A percentile compares a stretch with the other conserved stretches of the same genome.
These are phyloP conservation scores for Pseudogymnoascus sp. DNA, from an alignment of 2,329 filamentous ascomycete species.

Conservation along the genomic window DNA sequence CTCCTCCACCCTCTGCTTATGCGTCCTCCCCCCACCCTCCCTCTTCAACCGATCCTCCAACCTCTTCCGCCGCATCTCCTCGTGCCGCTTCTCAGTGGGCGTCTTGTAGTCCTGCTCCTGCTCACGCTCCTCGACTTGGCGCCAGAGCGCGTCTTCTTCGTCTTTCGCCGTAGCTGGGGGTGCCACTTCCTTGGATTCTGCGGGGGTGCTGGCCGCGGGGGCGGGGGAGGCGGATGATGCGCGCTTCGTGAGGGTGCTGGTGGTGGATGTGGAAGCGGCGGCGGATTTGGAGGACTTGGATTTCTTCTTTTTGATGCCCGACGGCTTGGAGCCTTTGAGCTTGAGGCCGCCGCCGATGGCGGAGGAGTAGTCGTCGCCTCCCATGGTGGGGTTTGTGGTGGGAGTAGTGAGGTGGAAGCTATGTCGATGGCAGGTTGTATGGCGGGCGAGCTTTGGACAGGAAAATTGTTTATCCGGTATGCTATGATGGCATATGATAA, in stretches of 20 bases:
- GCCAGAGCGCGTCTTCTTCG: slow-evolving; percentile 35
- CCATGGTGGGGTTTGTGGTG: slow-evolving; percentile 40
- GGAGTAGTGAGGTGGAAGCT: background rate
- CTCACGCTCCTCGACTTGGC: slow-evolving; percentile 18
- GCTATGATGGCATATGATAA: background rate
- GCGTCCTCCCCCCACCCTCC: slow-evolving; percentile 67
- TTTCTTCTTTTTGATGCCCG: slow-evolving; percentile 57
- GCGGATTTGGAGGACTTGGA: slow-evolving; percentile 11
- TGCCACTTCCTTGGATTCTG: slow-evolving; percentile 30
- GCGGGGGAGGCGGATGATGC: background rate
- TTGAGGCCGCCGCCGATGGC: slow-evolving; percentile 64
- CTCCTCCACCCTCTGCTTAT: slow-evolving; percentile 94
- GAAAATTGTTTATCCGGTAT: slow-evolving; percentile 2
- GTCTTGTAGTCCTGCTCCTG: slow-evolving; percentile 53
- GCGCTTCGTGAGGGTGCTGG: background rate
- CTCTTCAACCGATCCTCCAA: slow-evolving; percentile 67
- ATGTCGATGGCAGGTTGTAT: background rate
- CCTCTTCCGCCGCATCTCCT: slow-evolving; percentile 73
- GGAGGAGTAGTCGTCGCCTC: slow-evolving; percentile 64
- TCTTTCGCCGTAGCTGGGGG: slow-evolving; percentile 33
- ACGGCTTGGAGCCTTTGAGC: slow-evolving; percentile 62
- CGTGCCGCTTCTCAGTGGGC: slow-evolving; percentile 70
- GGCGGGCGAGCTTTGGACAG: background rate
- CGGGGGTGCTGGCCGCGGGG: background rate
- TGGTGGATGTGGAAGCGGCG: background rate